phyloP scores from a whole-genome alignment of 164 flowering plant genomes.

The Tetrastigma voinierianum region DNA sequence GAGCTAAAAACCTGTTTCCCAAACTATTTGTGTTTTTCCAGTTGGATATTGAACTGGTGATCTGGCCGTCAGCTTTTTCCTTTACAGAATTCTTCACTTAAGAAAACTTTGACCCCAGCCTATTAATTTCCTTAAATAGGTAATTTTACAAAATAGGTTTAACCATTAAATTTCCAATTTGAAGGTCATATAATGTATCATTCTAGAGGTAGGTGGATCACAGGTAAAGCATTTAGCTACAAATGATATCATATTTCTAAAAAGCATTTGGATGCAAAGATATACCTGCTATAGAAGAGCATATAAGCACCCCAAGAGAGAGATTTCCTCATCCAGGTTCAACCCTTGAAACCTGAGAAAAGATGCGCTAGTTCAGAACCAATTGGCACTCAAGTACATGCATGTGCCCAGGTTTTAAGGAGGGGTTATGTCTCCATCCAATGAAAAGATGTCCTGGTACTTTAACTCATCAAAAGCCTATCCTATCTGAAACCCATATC shows the following conservation, averaged over 20 bases:
- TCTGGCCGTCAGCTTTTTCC: too few species aligned
- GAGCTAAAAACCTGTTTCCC: too few species aligned
- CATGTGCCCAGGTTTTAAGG: neutral
- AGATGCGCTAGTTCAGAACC: neutral
- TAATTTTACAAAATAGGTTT: too few species aligned
- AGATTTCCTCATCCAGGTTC: slow-evolving; percentile 91
- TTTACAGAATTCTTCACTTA: too few species aligned
- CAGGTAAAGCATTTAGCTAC: neutral
- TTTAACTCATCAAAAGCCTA: neutral
- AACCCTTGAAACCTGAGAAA: slow-evolving; percentile 49
- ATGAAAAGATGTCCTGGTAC: neutral
- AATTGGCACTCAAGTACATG: neutral
- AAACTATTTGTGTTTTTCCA: too few species aligned
- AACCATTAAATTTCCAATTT: too few species aligned
- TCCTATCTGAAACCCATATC: neutral
- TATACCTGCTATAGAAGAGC: slow-evolving; percentile 90
- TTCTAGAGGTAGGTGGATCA: neutral
- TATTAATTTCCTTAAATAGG: too few species aligned
- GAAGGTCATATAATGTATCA: too few species aligned
- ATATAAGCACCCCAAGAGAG: slow-evolving; percentile 94
- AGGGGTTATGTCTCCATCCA: neutral
- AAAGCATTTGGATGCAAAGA: neutral
- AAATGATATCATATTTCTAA: neutral
- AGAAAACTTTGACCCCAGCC: too few species aligned
- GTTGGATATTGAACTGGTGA: too few species aligned